These are phyloP conservation scores for Rhizomucor miehei DNA, from an alignment of 371 early-diverging fungal genomes.

Conservation along the genomic window DNA sequence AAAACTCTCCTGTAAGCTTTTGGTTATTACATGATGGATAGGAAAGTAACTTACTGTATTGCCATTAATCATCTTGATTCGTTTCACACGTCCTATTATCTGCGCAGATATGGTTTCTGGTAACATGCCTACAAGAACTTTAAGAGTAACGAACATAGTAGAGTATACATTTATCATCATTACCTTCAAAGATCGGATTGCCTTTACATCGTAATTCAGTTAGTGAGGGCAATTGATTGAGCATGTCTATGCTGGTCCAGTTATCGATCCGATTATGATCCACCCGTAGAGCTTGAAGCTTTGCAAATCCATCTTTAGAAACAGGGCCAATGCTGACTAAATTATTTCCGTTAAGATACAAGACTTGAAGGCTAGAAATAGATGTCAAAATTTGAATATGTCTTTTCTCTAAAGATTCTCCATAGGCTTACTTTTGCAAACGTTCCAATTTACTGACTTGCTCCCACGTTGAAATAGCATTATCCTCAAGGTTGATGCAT, in stretches of 20 bases:
- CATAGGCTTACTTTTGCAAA: constrained; percentile 46
- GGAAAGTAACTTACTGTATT: constrained; percentile 43
- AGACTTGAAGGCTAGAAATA: constrained; percentile 32
- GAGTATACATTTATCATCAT: background rate
- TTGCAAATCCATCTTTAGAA: constrained; percentile 15
- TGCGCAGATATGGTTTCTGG: constrained; percentile 24
- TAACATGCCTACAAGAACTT: constrained; percentile 11
- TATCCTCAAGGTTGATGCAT: constrained; percentile 67
- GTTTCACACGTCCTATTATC: constrained; percentile 34
- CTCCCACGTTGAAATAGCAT: constrained; percentile 56
- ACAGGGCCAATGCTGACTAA: constrained; percentile 18
- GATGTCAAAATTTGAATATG: no score
- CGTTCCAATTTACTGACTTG: constrained; percentile 45
- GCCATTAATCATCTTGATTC: constrained; percentile 30
- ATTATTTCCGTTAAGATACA: constrained; percentile 52
- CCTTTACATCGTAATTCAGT: constrained; percentile 40
- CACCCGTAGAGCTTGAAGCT: constrained; percentile 39
- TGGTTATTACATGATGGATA: no score
- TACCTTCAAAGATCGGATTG: constrained; percentile 50
- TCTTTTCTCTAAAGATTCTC: background rate
- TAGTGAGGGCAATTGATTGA: constrained; percentile 40
- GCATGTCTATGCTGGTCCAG: constrained; percentile 43
- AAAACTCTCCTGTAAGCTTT: no score
- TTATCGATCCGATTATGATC: constrained; percentile 36
- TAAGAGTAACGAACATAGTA: background rate